These are phyloP conservation scores for Dendrobium huoshanense DNA, from an alignment of 106 monocot species.

Conservation along the genomic window DNA sequence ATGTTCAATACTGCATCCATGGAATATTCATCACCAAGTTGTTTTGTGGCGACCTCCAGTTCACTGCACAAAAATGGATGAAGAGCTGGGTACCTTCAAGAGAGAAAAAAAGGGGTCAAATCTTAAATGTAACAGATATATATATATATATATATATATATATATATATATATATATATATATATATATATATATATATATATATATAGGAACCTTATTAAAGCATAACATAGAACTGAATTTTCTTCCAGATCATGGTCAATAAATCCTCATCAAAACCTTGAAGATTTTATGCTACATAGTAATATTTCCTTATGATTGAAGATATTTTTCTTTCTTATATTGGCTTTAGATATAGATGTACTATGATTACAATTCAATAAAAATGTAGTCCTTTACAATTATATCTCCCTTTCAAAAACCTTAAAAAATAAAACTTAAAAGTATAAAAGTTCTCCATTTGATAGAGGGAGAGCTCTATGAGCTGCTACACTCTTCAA, in stretches of 20 bases:
- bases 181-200: background rate
- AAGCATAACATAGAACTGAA: background rate
- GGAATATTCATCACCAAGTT: slow-evolving; percentile 33
- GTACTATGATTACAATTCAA: too few species aligned
- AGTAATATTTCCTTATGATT: too few species aligned
- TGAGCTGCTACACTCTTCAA: background rate
- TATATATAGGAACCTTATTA: background rate
- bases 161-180: background rate
- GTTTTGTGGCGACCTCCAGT: slow-evolving; percentile 67
- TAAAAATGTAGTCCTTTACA: too few species aligned
- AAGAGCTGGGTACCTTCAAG: slow-evolving; percentile 81
- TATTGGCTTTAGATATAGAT: too few species aligned
- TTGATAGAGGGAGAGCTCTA: background rate
- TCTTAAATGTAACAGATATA: background rate
- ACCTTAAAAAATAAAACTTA: too few species aligned
- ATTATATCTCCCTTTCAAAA: too few species aligned
- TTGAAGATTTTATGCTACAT: too few species aligned
- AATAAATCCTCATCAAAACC: too few species aligned
- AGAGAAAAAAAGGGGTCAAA: slow-evolving; percentile 5
- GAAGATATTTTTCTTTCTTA: too few species aligned
- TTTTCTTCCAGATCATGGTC: too few species aligned
- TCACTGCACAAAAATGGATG: slow-evolving; percentile 74
- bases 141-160: background rate
- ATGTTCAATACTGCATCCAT: slow-evolving; percentile 41
- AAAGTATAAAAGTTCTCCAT: background rate